These are phyloP conservation scores for Aegilops bicornis DNA, from an alignment of 176 grass and related monocot species.

Conservation along the genomic window DNA sequence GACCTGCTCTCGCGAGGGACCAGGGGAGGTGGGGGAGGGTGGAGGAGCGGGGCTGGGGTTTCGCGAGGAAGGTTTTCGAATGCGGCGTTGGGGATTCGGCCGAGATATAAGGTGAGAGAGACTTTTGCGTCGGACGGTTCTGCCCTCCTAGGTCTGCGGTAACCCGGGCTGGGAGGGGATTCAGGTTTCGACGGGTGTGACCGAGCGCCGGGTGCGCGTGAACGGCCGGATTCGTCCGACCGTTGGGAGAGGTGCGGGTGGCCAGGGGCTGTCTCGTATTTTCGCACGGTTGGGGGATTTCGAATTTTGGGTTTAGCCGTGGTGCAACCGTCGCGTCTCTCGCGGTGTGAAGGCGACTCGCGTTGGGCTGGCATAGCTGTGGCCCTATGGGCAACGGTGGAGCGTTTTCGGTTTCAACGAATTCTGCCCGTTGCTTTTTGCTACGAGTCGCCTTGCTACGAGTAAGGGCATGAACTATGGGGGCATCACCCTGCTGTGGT, in stretches of 20 bases:
- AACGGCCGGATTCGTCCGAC: conserved; percentile 9
- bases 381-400: background rate
- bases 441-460: too few species aligned
- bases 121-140: conserved; percentile 1
- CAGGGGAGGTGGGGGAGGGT: background rate
- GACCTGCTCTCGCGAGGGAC: background rate
- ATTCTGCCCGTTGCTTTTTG: background rate
- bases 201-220: background rate
- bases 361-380: too few species aligned
- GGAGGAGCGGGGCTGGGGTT: background rate
- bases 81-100: background rate
- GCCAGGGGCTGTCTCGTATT: background rate
- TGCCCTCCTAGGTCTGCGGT: background rate
- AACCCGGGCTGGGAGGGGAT: background rate
- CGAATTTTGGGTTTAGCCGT: background rate
- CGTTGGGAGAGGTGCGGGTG: background rate
- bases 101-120: conserved; percentile 16
- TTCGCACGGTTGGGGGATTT: background rate
- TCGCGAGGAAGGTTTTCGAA: conserved; percentile 32
- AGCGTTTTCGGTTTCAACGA: background rate
- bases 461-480: too few species aligned
- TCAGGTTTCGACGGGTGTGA: background rate
- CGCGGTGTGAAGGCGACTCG: too few species aligned
- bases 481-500: too few species aligned
- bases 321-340: too few species aligned